Evolutionary conservation across 768 basidiomycete genomes (phyloP).

Genomic region (Sporobolomyces roseus): DNA sequence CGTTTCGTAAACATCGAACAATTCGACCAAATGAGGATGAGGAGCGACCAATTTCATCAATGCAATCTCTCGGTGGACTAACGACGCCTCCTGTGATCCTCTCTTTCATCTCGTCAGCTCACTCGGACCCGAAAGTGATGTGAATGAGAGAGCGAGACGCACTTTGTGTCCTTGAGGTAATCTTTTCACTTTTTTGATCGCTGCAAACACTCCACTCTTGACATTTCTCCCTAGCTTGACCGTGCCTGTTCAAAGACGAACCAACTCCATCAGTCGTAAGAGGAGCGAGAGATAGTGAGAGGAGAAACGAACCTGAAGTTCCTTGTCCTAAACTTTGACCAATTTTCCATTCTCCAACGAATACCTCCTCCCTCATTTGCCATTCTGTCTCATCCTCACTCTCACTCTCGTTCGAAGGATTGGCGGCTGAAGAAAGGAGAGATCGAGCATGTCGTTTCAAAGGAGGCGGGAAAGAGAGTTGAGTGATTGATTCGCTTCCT

Average conservation of each 20-base stretch:
- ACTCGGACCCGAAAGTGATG: conserved; percentile 53
- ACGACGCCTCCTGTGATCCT: conserved; percentile 65
- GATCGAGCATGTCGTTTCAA: too few relatives aligned
- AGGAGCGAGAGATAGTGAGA: neutral
- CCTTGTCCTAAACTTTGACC: conserved; percentile 25
- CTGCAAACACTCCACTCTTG: conserved; percentile 83
- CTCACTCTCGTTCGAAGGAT: too few relatives aligned
- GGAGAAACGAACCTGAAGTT: conserved; percentile 25
- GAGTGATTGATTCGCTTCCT: too few relatives aligned
- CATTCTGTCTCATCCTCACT: neutral
- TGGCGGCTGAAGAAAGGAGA: too few relatives aligned
- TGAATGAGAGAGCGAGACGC: conserved; percentile 55
- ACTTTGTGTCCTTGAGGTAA: conserved; percentile 30
- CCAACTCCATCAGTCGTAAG: neutral
- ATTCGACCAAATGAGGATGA: conserved; percentile 82
- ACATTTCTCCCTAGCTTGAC: conserved; percentile 83
- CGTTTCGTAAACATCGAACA: conserved; percentile 97
- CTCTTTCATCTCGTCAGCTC: conserved; percentile 57
- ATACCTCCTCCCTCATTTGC: neutral
- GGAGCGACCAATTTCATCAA: conserved; percentile 94
- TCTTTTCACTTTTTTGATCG: conserved; percentile 91
- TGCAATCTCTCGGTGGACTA: conserved; percentile 87
- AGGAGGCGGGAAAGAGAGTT: too few relatives aligned
- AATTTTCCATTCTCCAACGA: conserved; percentile 31
- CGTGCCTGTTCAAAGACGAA: conserved; percentile 58